A percentile compares a stretch with the other conserved stretches of the same genome.
These are phyloP conservation scores for Penicillium silybi DNA, from an alignment of 495 filamentous ascomycete species.

Conservation along the genomic window DNA sequence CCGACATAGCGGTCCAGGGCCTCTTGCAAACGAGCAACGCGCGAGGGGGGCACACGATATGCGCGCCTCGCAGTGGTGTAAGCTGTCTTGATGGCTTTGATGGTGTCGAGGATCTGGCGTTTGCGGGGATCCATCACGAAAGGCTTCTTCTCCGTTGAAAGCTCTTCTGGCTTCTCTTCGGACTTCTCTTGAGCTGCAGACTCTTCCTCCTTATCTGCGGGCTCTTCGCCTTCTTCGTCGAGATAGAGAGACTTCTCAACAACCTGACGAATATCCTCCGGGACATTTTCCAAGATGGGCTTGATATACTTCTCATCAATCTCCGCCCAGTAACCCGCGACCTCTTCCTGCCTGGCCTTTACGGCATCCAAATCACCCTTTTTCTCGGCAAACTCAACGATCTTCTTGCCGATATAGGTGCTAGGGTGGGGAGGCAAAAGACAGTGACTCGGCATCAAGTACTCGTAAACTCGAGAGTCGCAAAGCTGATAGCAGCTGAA, in stretches of 20 bases:
- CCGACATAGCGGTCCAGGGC: conserved; percentile 69
- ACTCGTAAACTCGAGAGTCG: conserved; percentile 94
- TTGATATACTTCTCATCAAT: conserved; percentile 72
- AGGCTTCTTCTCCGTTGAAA: conserved; percentile 9
- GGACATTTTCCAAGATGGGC: conserved; percentile 60
- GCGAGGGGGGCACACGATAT: conserved; percentile 72
- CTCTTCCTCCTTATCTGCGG: conserved; percentile 9
- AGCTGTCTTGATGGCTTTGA: conserved; percentile 72
- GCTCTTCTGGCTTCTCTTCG: conserved; percentile 12
- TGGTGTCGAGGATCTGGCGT: conserved; percentile 49
- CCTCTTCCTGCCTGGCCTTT: conserved; percentile 66
- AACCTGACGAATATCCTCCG: conserved; percentile 40
- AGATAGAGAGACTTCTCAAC: conserved; percentile 39
- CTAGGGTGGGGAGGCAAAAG: conserved; percentile 89
- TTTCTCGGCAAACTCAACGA: conserved; percentile 68
- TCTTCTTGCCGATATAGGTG: conserved; percentile 74
- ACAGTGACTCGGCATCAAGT: conserved; percentile 85
- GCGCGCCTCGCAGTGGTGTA: conserved; percentile 72
- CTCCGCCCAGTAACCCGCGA: conserved; percentile 73
- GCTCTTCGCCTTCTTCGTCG: conserved; percentile 21
- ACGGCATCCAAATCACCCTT: conserved; percentile 65
- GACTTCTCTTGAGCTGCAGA: too few species aligned
- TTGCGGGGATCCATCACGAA: conserved; percentile 25
- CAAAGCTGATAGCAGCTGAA: conserved; percentile 93
- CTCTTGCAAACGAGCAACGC: conserved; percentile 67